Base-by-base conservation (phyloP, 345 rosid species). In the Dimocarpus longan region DNA sequence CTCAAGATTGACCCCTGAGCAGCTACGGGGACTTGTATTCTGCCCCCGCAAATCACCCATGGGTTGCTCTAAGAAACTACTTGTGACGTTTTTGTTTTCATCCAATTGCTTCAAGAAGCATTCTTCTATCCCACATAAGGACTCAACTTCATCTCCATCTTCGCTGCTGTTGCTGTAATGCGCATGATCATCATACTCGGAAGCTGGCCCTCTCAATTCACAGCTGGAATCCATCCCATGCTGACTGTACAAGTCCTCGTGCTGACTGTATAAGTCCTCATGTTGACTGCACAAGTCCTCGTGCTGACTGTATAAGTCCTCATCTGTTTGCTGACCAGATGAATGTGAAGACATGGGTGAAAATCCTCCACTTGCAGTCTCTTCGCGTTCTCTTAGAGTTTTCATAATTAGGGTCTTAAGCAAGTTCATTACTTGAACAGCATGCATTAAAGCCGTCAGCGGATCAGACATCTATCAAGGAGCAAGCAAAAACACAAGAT, bases 391-490 rank as follows among this genome's bases (percentile, higher is more conserved):
- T 70, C 95, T 85, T 12, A 88, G 73, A 24, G 86, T 86, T 79
- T 68, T 90, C 44, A 83, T 87, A 76, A 93, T 96, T 57, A 96
- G 85, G 76, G 93, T 92, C 89, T 93, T 90, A 42, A 95, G 97
- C 83, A 93, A 87, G 90, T 95, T 95, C 99, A 95, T 95, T 15
- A 95, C 96, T 93, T 91, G 98, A 46, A 96, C 97, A 74, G 98
- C 98, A 72, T 92, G 98, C 99, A 96, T 93, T 75, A 92, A 84
- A 50, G 97, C 98, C 63, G 97, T 91, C 83, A 90, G 89, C 65
- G 98, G 99, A 90, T 94, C 98, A 39, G 98, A 91, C 97, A 91
- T 94, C 98, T 90, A 76, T 13, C 43, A 66, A 80, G 37, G 80
- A 48, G 46, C 44, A 60, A 60, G 2, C 37, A 73, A 79, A 48